Conservation (phyloP, 768 basidiomycete genomes). For the Phylloporus sp. region DNA sequence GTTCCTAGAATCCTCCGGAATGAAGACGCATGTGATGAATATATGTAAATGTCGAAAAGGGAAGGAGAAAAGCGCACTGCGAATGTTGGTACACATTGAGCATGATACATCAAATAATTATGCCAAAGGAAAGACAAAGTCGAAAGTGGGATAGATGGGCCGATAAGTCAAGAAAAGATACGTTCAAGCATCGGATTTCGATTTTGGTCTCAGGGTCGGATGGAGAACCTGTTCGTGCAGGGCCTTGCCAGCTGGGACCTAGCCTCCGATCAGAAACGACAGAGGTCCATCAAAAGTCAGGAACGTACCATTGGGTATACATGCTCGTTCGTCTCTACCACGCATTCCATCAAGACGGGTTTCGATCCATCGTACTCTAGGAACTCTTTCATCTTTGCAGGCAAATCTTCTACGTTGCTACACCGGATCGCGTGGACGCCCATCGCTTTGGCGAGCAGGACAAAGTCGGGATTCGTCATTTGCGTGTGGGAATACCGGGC, state of each 20-base stretch:
- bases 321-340: constrained; percentile 79
- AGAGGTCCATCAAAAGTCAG: neutral
- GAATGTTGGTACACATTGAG: constrained; percentile 25
- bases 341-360: constrained; percentile 88
- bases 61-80: neutral
- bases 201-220: constrained; percentile 40
- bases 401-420: constrained; percentile 64
- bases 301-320: constrained; percentile 81
- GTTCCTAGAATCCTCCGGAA: constrained; percentile 2
- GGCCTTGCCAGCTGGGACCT: constrained; percentile 91
- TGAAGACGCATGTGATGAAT: constrained; percentile 3
- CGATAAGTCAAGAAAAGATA: neutral
- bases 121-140: neutral
- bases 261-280: constrained; percentile 3
- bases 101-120: constrained; percentile 17
- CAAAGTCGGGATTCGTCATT: constrained; percentile 96
- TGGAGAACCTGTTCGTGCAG: constrained; percentile 88
- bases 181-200: constrained; percentile 22
- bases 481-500: constrained; percentile 92
- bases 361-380: constrained; percentile 85
- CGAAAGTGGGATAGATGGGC: neutral
- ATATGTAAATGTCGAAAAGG: neutral
- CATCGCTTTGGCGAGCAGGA: constrained; percentile 86
- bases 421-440: constrained; percentile 87
- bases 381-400: constrained; percentile 97